Base-by-base conservation (phyloP, 2,329 filamentous ascomycete genomes). In the Coniochaeta sp. region DNA sequence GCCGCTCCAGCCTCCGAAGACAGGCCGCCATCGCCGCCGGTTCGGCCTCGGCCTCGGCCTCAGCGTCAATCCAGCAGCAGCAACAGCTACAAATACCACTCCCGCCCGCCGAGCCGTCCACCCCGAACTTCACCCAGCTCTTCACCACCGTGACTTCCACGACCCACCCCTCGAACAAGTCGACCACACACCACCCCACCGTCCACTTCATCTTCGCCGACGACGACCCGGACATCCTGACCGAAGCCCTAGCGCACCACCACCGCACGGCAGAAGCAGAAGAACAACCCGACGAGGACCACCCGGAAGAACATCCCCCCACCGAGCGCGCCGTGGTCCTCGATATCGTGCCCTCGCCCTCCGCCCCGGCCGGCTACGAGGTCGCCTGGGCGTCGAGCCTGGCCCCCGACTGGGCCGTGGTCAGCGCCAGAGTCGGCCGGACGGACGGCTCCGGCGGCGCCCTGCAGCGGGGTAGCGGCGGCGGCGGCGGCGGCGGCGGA, bases 151-250 rank as follows among this genome's bases (percentile, higher is more conserved):
- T 98, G 64, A 86, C 90, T 69, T 92, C 96, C 72, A 76, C 82
- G 12, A 82, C 85, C n/a, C 87, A 84, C 9, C 82, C 85, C 67
- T 84, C 58, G 24, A 64, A 54, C 34, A 62, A 60, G 16, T 64
- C 70, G 26, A 66, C 90, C 54, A 89, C 91, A 63, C 82, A 91
- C 68, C 93, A 98, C 71, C 95, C 93, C 1, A 86, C 85, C 59
- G 86, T 96, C 1, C 91, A 93, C 76, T 98, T 98, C 76, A 83
- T 98, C 69, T 98, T 99, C 77, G 85, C 85, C 67, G 93, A 98
- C 73, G 95, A 98, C 74, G 92, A 97, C 70, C 84, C 87, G 1
- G 89, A 93, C 55, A 78, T 89, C 52, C 79, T 96, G 40, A 89
- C 89, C 1, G 81, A 85, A 40, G 87, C 89, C 1, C 87, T 73